Base-by-base conservation (phyloP, 495 filamentous ascomycete genomes). In the Aspergillus baeticus region DNA sequence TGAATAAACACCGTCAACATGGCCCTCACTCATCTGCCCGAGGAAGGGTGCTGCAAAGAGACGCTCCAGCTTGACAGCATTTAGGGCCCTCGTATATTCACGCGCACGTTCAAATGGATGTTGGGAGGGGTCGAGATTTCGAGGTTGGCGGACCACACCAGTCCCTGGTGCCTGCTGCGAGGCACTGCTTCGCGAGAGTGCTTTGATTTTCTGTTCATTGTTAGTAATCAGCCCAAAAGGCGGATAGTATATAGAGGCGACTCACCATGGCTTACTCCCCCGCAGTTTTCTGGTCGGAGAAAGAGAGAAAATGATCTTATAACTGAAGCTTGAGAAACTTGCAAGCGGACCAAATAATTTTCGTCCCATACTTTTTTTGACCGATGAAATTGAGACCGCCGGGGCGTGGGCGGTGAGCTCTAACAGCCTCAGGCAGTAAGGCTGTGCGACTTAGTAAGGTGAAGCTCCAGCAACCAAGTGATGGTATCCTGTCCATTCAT, bases 11-110 rank as follows among this genome's bases (percentile, higher is more conserved):
- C 94, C 94, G 69, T 98, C 94, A 13, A 98, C 89, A 74, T 98
- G 94, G 26, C 94, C 94, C 45, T 83, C 82, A 26, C 92, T 93
- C 48, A 98, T 82, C 63, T 96, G 89, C 0, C 78, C 87, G 38
- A 98, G 73, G 68, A 98, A 98, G 5, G 94, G 94, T 50, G 90
- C 85, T 18, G 94, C 93, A 66, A 98, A 97, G 84, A 98, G 92
- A 59, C 94, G 87, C 71, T 97, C 90, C 49, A 98, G 70, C 63
- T 98, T 98, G 45, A 89, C 89, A 7, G 92, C 92, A 84, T 92
- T 97, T 63, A 92, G 81, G 23, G 90, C 89, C 48, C 89, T 79
- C 7, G 87, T 90, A 67, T 98, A 98, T 75, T 98, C 94, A 68
- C 95, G 80, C 44, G 92, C 94, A 62, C 91, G 80, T 70, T 95